Evolutionary conservation across 2,329 filamentous ascomycete genomes (phyloP).

Genomic region (Coniochaeta ligniaria): DNA sequence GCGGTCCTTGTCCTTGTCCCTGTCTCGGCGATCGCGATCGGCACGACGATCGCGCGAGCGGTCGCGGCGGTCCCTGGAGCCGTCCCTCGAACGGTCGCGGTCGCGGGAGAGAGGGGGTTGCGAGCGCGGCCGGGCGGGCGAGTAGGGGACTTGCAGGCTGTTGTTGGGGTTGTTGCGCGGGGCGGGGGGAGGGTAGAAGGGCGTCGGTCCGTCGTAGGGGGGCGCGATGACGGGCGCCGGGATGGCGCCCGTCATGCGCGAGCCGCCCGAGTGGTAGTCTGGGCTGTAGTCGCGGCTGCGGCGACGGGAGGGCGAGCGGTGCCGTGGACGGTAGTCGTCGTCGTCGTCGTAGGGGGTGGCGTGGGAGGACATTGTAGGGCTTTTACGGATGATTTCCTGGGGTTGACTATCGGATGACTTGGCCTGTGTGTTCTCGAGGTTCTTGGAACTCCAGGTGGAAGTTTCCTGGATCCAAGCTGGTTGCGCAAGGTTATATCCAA

Average conservation of each 20-base stretch:
- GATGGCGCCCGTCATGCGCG: constrained; percentile 4
- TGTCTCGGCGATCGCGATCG: constrained; percentile 2
- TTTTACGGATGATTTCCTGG: background rate
- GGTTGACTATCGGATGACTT: background rate
- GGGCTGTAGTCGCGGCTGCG: constrained; percentile 17
- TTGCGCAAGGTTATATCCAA: background rate
- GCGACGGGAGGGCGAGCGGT: constrained; percentile 1
- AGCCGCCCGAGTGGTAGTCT: constrained; percentile 22
- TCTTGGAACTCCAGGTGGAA: background rate
- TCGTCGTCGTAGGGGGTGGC: constrained; percentile 6
- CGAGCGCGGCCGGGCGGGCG: constrained; percentile 21
- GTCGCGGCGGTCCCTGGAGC: constrained; percentile 6
- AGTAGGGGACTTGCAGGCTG: constrained; percentile 1
- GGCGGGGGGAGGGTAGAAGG: constrained; percentile 15
- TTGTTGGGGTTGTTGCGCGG: constrained; percentile 4
- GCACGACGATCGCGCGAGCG: background rate
- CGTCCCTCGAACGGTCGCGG: constrained; percentile 13
- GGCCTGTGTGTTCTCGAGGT: background rate
- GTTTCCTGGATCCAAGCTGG: background rate
- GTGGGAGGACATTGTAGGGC: background rate
- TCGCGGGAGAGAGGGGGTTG: constrained; percentile 21
- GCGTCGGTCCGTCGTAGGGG: constrained; percentile 18
- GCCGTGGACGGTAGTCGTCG: constrained; percentile 4
- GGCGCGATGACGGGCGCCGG: constrained; percentile 7
- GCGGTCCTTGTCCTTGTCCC: background rate